phyloP scores from a whole-genome alignment of 2,329 filamentous ascomycete genomes.

The Botrytis porri region DNA sequence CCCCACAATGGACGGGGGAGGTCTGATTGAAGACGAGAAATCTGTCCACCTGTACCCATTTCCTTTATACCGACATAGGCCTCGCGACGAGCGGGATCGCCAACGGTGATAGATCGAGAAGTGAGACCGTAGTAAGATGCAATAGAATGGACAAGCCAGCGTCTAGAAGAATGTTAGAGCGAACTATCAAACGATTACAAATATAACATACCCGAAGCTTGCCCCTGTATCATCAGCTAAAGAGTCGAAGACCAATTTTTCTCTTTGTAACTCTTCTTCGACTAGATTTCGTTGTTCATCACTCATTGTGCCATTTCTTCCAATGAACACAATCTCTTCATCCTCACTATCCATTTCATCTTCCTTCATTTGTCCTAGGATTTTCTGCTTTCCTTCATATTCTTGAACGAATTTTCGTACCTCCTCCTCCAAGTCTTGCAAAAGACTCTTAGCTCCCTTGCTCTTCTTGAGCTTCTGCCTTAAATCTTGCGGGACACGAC shows the following conservation, averaged over 20 bases:
- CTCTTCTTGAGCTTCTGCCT: conserved; percentile 75
- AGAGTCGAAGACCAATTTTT: conserved; percentile 78
- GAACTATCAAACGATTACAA: conserved; percentile 19
- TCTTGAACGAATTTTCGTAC: conserved; percentile 70
- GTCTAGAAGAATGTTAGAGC: conserved; percentile 48
- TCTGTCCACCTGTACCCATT: conserved; percentile 30
- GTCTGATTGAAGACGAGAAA: conserved; percentile 33
- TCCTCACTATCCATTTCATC: conserved; percentile 55
- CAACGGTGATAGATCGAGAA: conserved; percentile 75
- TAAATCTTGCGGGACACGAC: conserved; percentile 73
- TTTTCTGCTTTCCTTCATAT: conserved; percentile 48
- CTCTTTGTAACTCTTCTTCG: conserved; percentile 52
- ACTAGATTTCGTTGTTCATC: conserved; percentile 51
- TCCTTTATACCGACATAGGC: conserved; percentile 77
- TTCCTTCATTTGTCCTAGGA: conserved; percentile 14
- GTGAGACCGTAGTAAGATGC: conserved; percentile 85
- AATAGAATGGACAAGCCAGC: conserved; percentile 91
- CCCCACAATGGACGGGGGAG: conserved; percentile 63
- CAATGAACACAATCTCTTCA: conserved; percentile 91
- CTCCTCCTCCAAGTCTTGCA: conserved; percentile 81
- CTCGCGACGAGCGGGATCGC: conserved; percentile 68
- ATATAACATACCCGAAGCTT: conserved; percentile 64
- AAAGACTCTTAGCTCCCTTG: conserved; percentile 72
- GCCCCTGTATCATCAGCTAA: conserved; percentile 71
- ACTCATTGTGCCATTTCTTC: conserved; percentile 59